Percentiles rank a stretch among this genome's conserved stretches.
Conservation (phyloP, 768 basidiomycete species). For the Pleurotus tuber-regium region DNA sequence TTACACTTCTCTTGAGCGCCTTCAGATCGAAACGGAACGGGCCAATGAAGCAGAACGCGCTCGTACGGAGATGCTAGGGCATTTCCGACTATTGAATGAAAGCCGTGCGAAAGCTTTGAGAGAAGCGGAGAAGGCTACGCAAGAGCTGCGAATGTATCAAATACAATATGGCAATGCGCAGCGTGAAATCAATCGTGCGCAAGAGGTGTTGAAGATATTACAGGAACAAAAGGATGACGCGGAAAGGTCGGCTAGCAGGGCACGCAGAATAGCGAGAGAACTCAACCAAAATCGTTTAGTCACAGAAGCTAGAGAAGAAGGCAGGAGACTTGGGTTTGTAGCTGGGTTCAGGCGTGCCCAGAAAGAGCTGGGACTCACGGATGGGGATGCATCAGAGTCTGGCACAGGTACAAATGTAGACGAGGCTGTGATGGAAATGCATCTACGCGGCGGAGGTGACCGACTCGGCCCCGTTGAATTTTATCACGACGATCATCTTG, state of each 20-base stretch:
- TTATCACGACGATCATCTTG: neutral
- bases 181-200: constrained; percentile 51
- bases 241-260: constrained; percentile 49
- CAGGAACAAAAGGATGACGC: constrained; percentile 58
- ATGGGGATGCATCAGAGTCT: neutral
- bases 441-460: neutral
- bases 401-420: neutral
- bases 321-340: constrained; percentile 48
- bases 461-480: neutral
- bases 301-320: constrained; percentile 56
- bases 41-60: constrained; percentile 32
- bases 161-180: constrained; percentile 39
- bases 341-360: constrained; percentile 33
- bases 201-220: constrained; percentile 43
- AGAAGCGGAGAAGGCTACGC: constrained; percentile 31
- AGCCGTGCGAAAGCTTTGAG: constrained; percentile 26
- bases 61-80: constrained; percentile 29
- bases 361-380: neutral
- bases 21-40: constrained; percentile 33
- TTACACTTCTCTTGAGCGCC: constrained; percentile 30
- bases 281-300: constrained; percentile 50
- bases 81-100: constrained; percentile 33
- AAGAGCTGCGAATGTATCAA: constrained; percentile 37
- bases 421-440: constrained; percentile 1
- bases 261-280: constrained; percentile 48